Evolutionary conservation across 495 filamentous ascomycete species (phyloP), one percentile per base, ranked within the genome.

Genomic region (Penicillium coprophilum): DNA sequence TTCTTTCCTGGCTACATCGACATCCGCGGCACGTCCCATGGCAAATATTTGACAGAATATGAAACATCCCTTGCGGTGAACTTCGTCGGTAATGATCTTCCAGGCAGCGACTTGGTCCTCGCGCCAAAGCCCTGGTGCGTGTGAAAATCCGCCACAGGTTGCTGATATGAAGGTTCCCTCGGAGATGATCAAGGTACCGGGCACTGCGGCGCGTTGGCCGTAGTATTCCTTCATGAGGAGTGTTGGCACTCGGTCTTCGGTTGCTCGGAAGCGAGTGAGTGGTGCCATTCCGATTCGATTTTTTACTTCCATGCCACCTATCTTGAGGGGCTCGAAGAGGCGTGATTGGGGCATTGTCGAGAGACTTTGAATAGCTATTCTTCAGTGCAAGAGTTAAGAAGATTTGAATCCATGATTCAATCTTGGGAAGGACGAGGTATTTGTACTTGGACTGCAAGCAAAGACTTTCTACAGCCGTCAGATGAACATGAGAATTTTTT

Each of bases 31-130:
- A 13, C 89, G 82, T 1, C 88, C 89, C 15, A 86, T 66, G 3
- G 81, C 81, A 80, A 85, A 88, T 3, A 92, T 71, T 74, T 92
- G 88, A 41, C 75, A 65, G 68, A 74, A 85, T 50, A 90, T 88
- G 57, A 71, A 82, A 38, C 77, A 75, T 30, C 82, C 81, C 23
- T 81, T 81, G 24, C 68, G 67, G 69, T 91, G 88, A n/a, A 91
- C 84, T 8, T 76, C 81, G 41, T 84, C 80, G 13, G 83, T 86
- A 32, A 90, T 68, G 6, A 67, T 57, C 44, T 75, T 78, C 88
- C 87, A 91, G 0, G 71, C 78, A 1, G 58, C 63, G 47, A 85
- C 77, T 63, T 92, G 89, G 13, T 68, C 81, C 2, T 76, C 63
- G 53, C 56, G 79, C 61, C 72, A 89, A 62, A 92, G 81, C 2